Evolutionary conservation across 2,329 filamentous ascomycete genomes (phyloP), one percentile per base, ranked within the genome.

Genomic region (Pyricularia sp.): DNA sequence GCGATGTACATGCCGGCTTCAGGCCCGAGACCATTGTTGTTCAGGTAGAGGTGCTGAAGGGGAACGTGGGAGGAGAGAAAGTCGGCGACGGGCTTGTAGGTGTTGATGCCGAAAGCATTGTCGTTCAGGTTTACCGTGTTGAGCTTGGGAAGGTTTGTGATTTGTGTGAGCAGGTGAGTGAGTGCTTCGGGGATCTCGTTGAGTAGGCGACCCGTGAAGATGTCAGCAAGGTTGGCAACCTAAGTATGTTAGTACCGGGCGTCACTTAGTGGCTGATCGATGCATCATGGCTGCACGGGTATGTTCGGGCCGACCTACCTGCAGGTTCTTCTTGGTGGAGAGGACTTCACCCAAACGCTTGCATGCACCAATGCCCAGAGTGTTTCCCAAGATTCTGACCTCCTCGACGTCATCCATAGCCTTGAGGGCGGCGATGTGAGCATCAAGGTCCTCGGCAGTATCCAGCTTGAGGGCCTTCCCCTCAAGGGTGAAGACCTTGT

Each of bases 21-120:
- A 26, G 95, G 95, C 14, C 95, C 95, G 55, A 99, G 88, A 31
- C 95, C 95, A 79, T 99, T 99, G 85, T 99, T 99, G 85, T 98
- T 98, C 70, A 99, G 88, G 80, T 96, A 93, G 31, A 99, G 88
- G 79, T 97, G 94, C 79, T 94, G 93, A 61, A 99, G 89, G 2
- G 95, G 94, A 3, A 92, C 88, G 81, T 98, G 94, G 70, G 90
- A 86, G 69, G 92, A 90, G 71, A 99, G 88, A 82, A 99, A 99
- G 70, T 92, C 92, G 73, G 97, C 92, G 66, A 99, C 88, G 11
- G 94, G 95, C 50, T 92, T 93, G 79, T 96, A 92, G 20, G 93
- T 97, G 81, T 97, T 97, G 71, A 97, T 88, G 69, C 95, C 95
- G 76, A 99, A 99, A 64, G 95, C 95, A 80, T 99, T 99, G 81